phyloP scores from a whole-genome alignment of 2,329 filamentous ascomycete genomes.

The Fusarium oligoseptatum region DNA sequence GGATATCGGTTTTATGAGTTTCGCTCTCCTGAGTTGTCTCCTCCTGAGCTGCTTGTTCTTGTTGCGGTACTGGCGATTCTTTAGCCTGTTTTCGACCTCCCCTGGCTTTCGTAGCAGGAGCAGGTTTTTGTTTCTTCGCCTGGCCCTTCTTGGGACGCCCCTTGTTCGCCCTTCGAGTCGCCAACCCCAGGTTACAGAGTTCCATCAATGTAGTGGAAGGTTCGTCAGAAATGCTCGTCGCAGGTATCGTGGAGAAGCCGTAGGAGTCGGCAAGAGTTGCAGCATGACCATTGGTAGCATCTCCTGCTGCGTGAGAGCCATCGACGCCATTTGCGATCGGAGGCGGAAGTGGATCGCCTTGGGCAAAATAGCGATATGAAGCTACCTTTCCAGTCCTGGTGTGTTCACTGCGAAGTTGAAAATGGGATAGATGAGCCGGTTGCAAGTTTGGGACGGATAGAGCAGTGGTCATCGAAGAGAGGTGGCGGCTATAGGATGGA shows the following conservation, averaged over 20 bases:
- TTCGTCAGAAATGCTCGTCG: conserved; percentile 9
- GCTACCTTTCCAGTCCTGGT: conserved; percentile 54
- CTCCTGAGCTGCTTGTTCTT: neutral
- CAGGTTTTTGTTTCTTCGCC: conserved; percentile 22
- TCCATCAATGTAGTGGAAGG: conserved; percentile 38
- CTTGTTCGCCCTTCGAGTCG: conserved; percentile 38
- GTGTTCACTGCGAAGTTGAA: conserved; percentile 54
- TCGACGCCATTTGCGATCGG: neutral
- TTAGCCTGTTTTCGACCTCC: conserved; percentile 1
- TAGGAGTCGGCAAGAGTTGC: conserved; percentile 19
- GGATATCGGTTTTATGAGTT: neutral
- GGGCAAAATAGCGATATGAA: conserved; percentile 51
- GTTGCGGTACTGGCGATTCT: neutral
- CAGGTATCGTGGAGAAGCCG: conserved; percentile 31
- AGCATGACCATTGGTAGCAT: neutral
- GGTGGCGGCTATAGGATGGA: conserved; percentile 53
- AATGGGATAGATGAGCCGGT: conserved; percentile 49
- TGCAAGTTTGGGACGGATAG: conserved; percentile 51
- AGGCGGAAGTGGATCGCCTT: conserved; percentile 1
- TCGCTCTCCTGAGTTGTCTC: neutral
- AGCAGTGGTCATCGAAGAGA: conserved; percentile 54
- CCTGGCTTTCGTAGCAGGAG: conserved; percentile 14
- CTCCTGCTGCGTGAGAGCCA: neutral
- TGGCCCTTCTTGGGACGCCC: conserved; percentile 44
- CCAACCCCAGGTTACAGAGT: conserved; percentile 44